These are phyloP conservation scores for Syncephalastrum racemosum DNA, from an alignment of 371 early-diverging fungal genomes.

Conservation along the genomic window DNA sequence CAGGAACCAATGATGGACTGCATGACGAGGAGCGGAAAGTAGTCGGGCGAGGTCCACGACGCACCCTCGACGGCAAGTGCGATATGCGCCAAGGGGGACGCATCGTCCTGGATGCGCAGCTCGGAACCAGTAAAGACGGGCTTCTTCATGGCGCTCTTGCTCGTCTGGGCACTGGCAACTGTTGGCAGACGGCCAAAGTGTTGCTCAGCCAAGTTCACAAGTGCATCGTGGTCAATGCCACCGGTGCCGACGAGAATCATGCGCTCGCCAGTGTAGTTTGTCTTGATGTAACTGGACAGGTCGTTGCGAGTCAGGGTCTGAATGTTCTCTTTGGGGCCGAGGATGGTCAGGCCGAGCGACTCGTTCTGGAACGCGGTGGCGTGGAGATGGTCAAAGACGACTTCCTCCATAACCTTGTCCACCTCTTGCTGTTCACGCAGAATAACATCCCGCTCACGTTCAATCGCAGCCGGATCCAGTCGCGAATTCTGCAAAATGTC, in stretches of 20 bases:
- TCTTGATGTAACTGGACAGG: slow-evolving; percentile 80
- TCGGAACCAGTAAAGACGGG: slow-evolving; percentile 89
- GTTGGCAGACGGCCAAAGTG: slow-evolving; percentile 82
- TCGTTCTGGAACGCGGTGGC: slow-evolving; percentile 92
- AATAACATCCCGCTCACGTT: slow-evolving; percentile 94
- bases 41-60: slow-evolving; percentile 93
- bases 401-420: slow-evolving; percentile 94
- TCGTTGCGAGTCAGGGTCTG: slow-evolving; percentile 82
- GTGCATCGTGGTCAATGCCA: slow-evolving; percentile 90
- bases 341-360: slow-evolving; percentile 91
- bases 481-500: slow-evolving; percentile 94
- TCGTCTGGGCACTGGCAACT: slow-evolving; percentile 39
- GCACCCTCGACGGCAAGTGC: slow-evolving; percentile 96
- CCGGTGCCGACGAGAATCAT: slow-evolving; percentile 96
- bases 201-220: slow-evolving; percentile 87
- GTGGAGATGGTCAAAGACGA: slow-evolving; percentile 81
- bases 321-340: slow-evolving; percentile 93
- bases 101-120: slow-evolving; percentile 79
- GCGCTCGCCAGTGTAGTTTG: slow-evolving; percentile 95
- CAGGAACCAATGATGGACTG: slow-evolving; percentile 95
- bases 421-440: slow-evolving; percentile 95
- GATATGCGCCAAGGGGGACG: slow-evolving; percentile 90
- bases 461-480: slow-evolving; percentile 75
- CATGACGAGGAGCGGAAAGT: slow-evolving; percentile 92
- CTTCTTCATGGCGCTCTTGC: slow-evolving; percentile 53